Evolutionary conservation across 129 eudicot genomes (phyloP).

Genomic region (Helianthus tuberosus): DNA sequence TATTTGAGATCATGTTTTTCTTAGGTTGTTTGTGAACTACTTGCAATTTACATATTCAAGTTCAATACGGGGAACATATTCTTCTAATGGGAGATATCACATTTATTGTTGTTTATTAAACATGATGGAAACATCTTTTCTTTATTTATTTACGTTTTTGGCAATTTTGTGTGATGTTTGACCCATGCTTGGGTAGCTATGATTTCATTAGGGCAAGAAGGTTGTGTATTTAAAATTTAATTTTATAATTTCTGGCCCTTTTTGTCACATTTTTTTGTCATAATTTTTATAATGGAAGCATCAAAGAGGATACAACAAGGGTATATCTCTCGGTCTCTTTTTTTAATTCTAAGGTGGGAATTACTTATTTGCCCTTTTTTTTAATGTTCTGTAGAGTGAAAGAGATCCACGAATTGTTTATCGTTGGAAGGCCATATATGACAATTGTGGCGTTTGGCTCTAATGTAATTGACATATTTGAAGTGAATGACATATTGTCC

Average conservation of each 20-base stretch:
- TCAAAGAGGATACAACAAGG: constrained; percentile 89
- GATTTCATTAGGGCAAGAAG: constrained; percentile 91
- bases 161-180: no score
- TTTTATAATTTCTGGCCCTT: neutral
- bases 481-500: constrained; percentile 83
- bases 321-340: constrained; percentile 30
- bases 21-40: no score
- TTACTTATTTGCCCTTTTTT: constrained; percentile 4
- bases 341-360: neutral
- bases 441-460: constrained; percentile 96
- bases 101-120: no score
- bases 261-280: constrained; percentile 14
- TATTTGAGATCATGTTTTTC: no score
- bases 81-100: no score
- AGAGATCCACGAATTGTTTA: constrained; percentile 70
- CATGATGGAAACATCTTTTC: no score
- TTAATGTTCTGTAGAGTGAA: constrained; percentile 49
- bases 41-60: no score
- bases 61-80: no score
- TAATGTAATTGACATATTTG: constrained; percentile 74
- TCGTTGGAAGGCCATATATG: constrained; percentile 98
- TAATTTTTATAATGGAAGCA: constrained; percentile 71
- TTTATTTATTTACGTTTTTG: no score
- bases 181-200: constrained; percentile 99
- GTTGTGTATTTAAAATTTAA: constrained; percentile 31